Conservation (phyloP, 768 basidiomycete species). For the Peribolospora baueri region DNA sequence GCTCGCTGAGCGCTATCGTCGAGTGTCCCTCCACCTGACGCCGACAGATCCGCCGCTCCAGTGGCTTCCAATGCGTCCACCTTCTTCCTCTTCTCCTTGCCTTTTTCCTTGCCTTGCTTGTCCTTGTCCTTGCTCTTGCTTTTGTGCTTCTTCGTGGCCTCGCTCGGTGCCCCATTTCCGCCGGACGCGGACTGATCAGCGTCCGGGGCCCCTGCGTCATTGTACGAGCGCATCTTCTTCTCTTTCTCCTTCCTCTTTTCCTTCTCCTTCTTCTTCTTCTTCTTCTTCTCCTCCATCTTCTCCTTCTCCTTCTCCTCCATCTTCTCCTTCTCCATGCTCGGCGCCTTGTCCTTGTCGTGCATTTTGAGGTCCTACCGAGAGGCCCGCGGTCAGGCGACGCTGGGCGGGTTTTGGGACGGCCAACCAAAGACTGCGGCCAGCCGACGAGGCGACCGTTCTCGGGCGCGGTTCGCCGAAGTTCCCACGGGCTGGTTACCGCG, state of each 20-base stretch:
- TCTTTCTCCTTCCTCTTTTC: not conserved
- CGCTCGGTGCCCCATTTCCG: conserved; percentile 39
- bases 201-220: not conserved
- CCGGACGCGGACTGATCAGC: conserved; percentile 7
- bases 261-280: conserved; percentile 15
- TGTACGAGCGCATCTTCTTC: not conserved
- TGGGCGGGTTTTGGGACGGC: too few species aligned
- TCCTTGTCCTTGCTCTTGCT: not conserved
- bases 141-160: conserved; percentile 35
- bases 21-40: too few species aligned
- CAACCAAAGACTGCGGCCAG: too few species aligned
- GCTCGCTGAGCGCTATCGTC: too few species aligned
- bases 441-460: too few species aligned
- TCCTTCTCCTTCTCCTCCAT: not conserved
- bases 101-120: not conserved
- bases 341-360: not conserved
- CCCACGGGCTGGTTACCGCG: too few species aligned
- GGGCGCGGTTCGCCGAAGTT: too few species aligned
- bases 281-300: not conserved
- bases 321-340: conserved; percentile 9
- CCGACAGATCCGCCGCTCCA: too few species aligned
- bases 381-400: too few species aligned
- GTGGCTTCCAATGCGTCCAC: too few species aligned
- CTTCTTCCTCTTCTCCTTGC: not conserved
- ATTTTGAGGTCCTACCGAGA: too few species aligned